A percentile compares a stretch with the other conserved stretches of the same genome.
phyloP scores from a whole-genome alignment of 2,329 filamentous ascomycete species.

The Purpureocillium lavendulum region DNA sequence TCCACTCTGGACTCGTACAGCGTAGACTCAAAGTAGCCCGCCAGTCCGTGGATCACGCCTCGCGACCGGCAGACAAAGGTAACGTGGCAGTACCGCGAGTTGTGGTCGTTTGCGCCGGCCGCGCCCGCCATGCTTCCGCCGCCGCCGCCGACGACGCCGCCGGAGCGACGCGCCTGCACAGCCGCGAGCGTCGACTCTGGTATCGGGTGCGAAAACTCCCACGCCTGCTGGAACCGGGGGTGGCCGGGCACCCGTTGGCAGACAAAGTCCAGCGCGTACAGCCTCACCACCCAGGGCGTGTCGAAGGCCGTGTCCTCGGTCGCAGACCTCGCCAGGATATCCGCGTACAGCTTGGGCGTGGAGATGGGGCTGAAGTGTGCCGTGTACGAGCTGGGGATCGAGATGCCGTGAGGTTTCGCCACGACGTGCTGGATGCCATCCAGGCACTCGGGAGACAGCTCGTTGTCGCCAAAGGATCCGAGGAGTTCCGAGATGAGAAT shows the following conservation, averaged over 20 bases:
- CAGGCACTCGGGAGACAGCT: slow-evolving; percentile 90
- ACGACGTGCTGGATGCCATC: slow-evolving; percentile 92
- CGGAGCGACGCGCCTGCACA: slow-evolving; percentile 48
- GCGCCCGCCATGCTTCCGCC: slow-evolving; percentile 67
- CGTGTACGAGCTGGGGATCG: slow-evolving; percentile 87
- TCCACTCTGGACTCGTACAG: slow-evolving; percentile 57
- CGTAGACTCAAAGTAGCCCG: slow-evolving; percentile 95
- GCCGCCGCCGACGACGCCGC: slow-evolving; percentile 58
- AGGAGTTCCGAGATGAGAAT: slow-evolving; percentile 91
- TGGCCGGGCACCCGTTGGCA: slow-evolving; percentile 53
- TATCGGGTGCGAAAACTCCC: slow-evolving; percentile 76
- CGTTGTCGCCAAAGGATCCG: slow-evolving; percentile 94
- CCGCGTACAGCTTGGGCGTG: slow-evolving; percentile 75
- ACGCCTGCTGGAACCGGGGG: slow-evolving; percentile 63
- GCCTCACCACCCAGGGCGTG: slow-evolving; percentile 89
- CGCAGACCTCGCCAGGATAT: slow-evolving; percentile 56
- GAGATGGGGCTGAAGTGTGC: slow-evolving; percentile 90
- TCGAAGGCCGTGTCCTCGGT: slow-evolving; percentile 69
- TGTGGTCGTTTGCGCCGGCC: slow-evolving; percentile 84
- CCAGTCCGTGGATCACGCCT: slow-evolving; percentile 83
- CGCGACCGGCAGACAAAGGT: slow-evolving; percentile 71
- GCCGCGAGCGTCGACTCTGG: slow-evolving; percentile 46
- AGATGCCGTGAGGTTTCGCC: slow-evolving; percentile 72
- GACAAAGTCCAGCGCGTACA: slow-evolving; percentile 84
- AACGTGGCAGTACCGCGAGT: slow-evolving; percentile 69